Percentiles rank a stretch among this genome's conserved stretches.
phyloP scores from a whole-genome alignment of 108 stramenopile species.

The Schizochytrium sp. region DNA sequence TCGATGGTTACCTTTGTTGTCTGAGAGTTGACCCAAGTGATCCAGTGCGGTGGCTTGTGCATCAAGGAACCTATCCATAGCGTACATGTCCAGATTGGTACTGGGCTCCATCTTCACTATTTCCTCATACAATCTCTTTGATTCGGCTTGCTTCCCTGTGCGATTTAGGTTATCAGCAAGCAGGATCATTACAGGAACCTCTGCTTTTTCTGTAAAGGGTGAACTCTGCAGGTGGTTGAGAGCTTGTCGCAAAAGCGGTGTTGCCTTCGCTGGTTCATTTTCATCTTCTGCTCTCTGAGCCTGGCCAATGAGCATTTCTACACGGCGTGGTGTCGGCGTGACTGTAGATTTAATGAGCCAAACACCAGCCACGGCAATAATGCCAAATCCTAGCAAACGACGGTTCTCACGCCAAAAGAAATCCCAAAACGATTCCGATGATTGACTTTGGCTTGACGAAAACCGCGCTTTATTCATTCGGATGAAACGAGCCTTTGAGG shows the following conservation, averaged over 20 bases:
- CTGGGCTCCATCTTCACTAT: neutral
- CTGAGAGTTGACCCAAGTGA: neutral
- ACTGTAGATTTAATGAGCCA: neutral
- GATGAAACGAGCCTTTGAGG: no score
- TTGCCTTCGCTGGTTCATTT: neutral
- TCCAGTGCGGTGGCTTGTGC: slow-evolving; percentile 2
- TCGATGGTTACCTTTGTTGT: neutral
- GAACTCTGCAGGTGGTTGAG: slow-evolving; percentile 1
- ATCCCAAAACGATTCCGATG: neutral
- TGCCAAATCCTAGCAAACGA: neutral
- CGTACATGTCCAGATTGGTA: neutral
- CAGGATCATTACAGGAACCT: slow-evolving; percentile 18
- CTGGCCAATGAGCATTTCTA: neutral
- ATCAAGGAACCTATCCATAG: neutral
- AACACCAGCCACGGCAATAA: slow-evolving; percentile 13
- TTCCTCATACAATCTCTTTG: neutral
- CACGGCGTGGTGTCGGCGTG: neutral
- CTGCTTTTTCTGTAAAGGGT: neutral
- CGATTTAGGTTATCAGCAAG: neutral
- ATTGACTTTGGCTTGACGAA: no score
- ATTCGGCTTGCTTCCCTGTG: neutral
- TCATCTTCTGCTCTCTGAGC: neutral
- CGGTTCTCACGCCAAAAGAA: slow-evolving; percentile 24
- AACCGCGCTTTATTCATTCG: no score
- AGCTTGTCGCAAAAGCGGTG: neutral